Base-by-base conservation (phyloP, 768 basidiomycete species). In the Inosperma sp. region DNA sequence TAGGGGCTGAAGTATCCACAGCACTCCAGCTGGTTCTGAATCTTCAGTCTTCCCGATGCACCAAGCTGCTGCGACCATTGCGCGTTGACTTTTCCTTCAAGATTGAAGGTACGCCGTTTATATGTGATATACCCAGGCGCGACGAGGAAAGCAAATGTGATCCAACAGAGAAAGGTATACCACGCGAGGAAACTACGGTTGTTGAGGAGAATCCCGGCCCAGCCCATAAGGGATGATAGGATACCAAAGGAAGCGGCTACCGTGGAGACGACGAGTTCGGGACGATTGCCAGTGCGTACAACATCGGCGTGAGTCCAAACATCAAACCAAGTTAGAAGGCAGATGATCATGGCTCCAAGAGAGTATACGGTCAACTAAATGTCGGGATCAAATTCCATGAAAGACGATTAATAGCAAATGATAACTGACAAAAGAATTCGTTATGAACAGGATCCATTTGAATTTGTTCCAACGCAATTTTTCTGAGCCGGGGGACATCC, bases 1-100 rank as follows among this genome's bases (percentile, higher is more conserved):
- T 81, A 91, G 0, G 90, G 89, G 39, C 73, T 80, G 68, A 80
- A 89, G 67, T 87, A 91, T 0, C 88, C 89, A 62, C 89, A 91
- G 69, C 88, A 90, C 29, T 72, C 47, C 29, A 89, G 78, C 69
- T 84, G 75, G 61, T 86, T 80, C 65, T 92, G 88, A 31, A 91
- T 77, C 34, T 80, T 70, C 29, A 85, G 67, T 30, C 88, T 74
- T 1, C 80, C 86, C 1, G 62, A 56, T 33, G 79, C 63, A n/a
- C 79, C 81, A 19, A 90, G 74, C 26, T 59, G 50, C 29, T 78
- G 72, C 48, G 80, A 82, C 88, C 88, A 90, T 59, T 86, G 80
- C 2, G 74, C 66, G 66, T 88, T 90, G 66, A 88, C 58, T 69
- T 91, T 90, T 49, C 85, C 88, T 59, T 87, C 84, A 37, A 91